A percentile compares a stretch with the other conserved stretches of the same genome.
Conservation (phyloP, 805 yeast genomes). For the Candida chilensis region DNA sequence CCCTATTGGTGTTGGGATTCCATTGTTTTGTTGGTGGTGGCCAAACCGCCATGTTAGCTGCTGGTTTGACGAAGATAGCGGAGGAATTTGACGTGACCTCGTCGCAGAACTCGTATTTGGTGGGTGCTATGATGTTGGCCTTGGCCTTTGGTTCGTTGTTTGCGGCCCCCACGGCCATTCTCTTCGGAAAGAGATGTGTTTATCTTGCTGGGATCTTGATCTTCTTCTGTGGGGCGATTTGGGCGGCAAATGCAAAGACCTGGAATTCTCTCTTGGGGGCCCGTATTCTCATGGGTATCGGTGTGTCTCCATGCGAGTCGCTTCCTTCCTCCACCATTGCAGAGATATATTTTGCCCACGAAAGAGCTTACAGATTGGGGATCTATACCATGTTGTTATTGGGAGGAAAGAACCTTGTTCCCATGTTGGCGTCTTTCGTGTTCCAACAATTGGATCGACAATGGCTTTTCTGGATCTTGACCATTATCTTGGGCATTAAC, state of each 20-base stretch:
- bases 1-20: constrained; percentile 42
- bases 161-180: constrained; percentile 47
- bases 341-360: constrained; percentile 52
- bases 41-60: constrained; percentile 50
- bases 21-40: constrained; percentile 57
- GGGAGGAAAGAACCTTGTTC: constrained; percentile 56
- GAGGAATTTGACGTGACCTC: constrained; percentile 31
- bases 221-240: constrained; percentile 41
- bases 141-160: constrained; percentile 51
- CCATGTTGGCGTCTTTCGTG: constrained; percentile 44
- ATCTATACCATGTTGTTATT: constrained; percentile 45
- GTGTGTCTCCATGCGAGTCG: constrained; percentile 53
- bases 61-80: constrained; percentile 35
- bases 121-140: constrained; percentile 50
- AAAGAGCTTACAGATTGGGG: constrained; percentile 52
- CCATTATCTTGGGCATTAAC: constrained; percentile 40
- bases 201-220: constrained; percentile 39
- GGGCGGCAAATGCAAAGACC: constrained; percentile 41
- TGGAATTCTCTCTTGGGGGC: constrained; percentile 49
- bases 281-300: constrained; percentile 49
- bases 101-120: constrained; percentile 38
- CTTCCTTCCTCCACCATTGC: constrained; percentile 53
- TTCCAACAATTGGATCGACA: constrained; percentile 40
- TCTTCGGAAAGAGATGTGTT: constrained; percentile 49
- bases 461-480: constrained; percentile 54